These are phyloP conservation scores for Vitis riparia DNA, from an alignment of 164 flowering plant species.

Conservation along the genomic window DNA sequence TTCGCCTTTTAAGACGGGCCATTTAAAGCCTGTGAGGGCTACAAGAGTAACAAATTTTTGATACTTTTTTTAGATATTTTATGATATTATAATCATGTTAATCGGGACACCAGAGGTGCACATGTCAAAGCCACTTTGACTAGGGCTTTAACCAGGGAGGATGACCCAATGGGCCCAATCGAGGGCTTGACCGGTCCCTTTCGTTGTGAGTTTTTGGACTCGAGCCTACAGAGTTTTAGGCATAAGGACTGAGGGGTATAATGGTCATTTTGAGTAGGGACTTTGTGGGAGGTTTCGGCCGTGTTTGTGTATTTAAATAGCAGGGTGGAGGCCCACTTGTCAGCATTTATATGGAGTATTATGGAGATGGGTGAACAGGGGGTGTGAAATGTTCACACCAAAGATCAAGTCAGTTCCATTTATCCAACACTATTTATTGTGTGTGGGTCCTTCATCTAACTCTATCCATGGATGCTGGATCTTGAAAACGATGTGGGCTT, in stretches of 20 bases:
- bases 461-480: too few species aligned
- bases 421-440: too few species aligned
- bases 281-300: too few species aligned
- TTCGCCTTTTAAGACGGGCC: slow-evolving; percentile 19
- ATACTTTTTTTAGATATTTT: slow-evolving; percentile 1
- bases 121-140: slow-evolving; percentile 33
- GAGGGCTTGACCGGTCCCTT: slow-evolving; percentile 28
- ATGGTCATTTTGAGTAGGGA: background rate
- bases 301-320: background rate
- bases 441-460: too few species aligned
- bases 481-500: too few species aligned
- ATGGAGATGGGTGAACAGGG: background rate
- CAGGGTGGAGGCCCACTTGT: background rate
- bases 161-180: slow-evolving; percentile 11
- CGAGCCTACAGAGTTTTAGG: slow-evolving; percentile 29
- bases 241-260: slow-evolving; percentile 1
- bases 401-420: too few species aligned
- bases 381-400: slow-evolving; percentile 12
- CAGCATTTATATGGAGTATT: slow-evolving; percentile 4
- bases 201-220: slow-evolving; percentile 45
- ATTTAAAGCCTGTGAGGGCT: slow-evolving; percentile 17
- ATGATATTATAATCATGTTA: slow-evolving; percentile 10
- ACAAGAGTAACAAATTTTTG: slow-evolving; percentile 27
- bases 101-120: slow-evolving; percentile 22
- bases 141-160: slow-evolving; percentile 30